phyloP scores from a whole-genome alignment of 2,329 filamentous ascomycete genomes.

The Phymatotrichopsis omnivora region DNA sequence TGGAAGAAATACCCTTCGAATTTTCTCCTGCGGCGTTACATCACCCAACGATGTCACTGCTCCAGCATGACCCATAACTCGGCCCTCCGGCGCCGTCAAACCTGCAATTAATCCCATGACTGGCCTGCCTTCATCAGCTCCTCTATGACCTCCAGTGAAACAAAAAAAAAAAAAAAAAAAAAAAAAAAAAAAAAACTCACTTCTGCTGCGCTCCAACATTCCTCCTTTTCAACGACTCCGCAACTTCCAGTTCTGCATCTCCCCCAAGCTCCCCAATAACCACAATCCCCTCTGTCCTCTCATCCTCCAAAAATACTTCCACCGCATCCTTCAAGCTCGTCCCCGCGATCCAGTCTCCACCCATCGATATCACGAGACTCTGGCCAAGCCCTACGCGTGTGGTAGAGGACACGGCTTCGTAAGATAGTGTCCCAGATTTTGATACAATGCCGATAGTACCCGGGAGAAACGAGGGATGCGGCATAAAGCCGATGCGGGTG shows the following conservation, averaged over 20 bases:
- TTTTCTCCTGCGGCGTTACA: conserved; percentile 54
- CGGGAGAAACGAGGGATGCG: conserved; percentile 58
- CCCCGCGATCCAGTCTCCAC: conserved; percentile 63
- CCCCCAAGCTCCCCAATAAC: conserved; percentile 65
- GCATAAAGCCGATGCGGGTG: conserved; percentile 67
- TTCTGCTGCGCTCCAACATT: conserved; percentile 52
- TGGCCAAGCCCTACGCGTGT: conserved; percentile 66
- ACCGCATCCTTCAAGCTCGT: conserved; percentile 65
- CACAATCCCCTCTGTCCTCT: conserved; percentile 60
- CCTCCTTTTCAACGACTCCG: conserved; percentile 59
- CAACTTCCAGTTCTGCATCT: conserved; percentile 58
- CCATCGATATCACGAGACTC: conserved; percentile 66
- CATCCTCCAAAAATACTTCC: conserved; percentile 54
- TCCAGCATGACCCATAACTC: conserved; percentile 70
- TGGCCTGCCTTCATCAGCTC: conserved; percentile 41
- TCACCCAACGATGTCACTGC: conserved; percentile 61
- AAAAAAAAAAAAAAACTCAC: conserved; percentile 37
- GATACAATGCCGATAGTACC: conserved; percentile 65
- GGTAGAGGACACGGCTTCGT: conserved; percentile 66
- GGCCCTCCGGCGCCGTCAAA: conserved; percentile 50
- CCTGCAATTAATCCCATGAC: conserved; percentile 64
- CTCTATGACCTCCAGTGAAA: background rate
- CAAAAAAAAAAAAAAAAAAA: background rate
- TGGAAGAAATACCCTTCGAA: conserved; percentile 38
- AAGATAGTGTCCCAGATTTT: conserved; percentile 72